phyloP scores from a whole-genome alignment of 805 yeast species.

The Yarrowia sp. region DNA sequence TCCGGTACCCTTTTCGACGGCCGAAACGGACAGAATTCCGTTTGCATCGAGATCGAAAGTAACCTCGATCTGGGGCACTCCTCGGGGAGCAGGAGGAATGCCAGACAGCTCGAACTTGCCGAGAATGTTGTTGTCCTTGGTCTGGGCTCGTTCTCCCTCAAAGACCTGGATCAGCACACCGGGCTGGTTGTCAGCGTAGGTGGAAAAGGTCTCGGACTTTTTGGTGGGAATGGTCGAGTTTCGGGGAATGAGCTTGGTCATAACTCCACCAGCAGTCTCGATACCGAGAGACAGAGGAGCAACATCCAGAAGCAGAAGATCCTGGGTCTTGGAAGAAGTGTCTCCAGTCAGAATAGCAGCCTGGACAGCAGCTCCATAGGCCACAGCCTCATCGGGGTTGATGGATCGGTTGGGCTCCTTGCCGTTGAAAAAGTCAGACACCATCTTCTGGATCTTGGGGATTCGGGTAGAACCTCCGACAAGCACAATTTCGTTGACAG shows the following conservation, averaged over 20 bases:
- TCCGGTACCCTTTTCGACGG: constrained; percentile 97
- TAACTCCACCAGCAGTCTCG: constrained; percentile 1
- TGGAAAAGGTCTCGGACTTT: constrained; percentile 11
- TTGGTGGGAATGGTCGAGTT: constrained; percentile 15
- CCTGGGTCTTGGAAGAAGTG: constrained; percentile 94
- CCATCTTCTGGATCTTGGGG: constrained; percentile 93
- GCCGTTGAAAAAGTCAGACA: constrained; percentile 84
- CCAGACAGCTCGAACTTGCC: constrained; percentile 97
- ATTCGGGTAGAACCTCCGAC: constrained; percentile 99
- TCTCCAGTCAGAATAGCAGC: constrained; percentile 96
- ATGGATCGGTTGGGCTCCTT: constrained; percentile 19
- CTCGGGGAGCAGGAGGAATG: constrained; percentile 98
- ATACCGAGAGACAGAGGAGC: constrained; percentile 13
- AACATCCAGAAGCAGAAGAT: constrained; percentile 77
- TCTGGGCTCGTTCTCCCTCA: constrained; percentile 14
- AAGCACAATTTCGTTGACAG: constrained; percentile 85
- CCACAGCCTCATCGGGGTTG: constrained; percentile 72
- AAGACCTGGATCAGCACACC: constrained; percentile 11
- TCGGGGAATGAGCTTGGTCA: constrained; percentile 15
- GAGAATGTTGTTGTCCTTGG: constrained; percentile 78
- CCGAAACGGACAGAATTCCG: constrained; percentile 95
- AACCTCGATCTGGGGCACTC: constrained; percentile 36
- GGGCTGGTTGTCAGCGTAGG: constrained; percentile 14
- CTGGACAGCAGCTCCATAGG: constrained; percentile 98
- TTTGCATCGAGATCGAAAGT: constrained; percentile 55